Base-by-base conservation (phyloP, 257 asterid genomes). In the Solanum sejunctum region DNA sequence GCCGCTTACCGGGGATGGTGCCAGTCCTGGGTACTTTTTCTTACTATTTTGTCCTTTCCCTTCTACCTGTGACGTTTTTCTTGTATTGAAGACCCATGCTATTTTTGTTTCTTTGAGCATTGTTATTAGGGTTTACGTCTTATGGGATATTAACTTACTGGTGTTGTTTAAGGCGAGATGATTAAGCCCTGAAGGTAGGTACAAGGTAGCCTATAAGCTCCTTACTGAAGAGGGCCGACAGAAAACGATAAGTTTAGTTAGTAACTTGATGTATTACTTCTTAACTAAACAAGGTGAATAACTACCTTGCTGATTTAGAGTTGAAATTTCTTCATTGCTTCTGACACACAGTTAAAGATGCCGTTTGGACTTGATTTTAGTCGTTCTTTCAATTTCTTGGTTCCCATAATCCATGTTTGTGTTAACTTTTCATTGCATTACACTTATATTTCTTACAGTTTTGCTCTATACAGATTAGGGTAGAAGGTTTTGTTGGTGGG, bases 1-100 rank as follows among this genome's bases (percentile, higher is more conserved):
- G 39, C 90, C 88, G n/a, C 88, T 73, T 80, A 73, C 73, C 36
- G 92, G 91, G n/a, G 89, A 90, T 64, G 93, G 91, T 80, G 94
- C 92, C 84, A 90, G 93, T 73, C 94, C 94, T 83, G 93, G 94
- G 94, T 91, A 90, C 66, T 41, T 72, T 66, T 45, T 7, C 60
- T 79, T 78, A 52, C 77, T 15, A 12, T 32, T 52, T 78, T 51
- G 17, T 16, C 64, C 7, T 52, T 78, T 23, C 21, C 49, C 49
- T 18, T 78, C 0, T 51, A 26, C 11, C 28, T 70, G 28, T 18
- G 18, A 0, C 79, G 0, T 70, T 70, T 69, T 69, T 3, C 7
- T 28, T 32, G 6, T 58, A 58, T 58, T 1, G 1, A n/a, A 58
- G 66, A 58, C 12, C 8, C 66, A n/a, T n/a, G 32, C 28, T 58